A percentile compares a stretch with the other conserved stretches of the same genome.
Evolutionary conservation across 2,329 filamentous ascomycete species (phyloP).

Genomic region (Tolypocladium endophyticum): DNA sequence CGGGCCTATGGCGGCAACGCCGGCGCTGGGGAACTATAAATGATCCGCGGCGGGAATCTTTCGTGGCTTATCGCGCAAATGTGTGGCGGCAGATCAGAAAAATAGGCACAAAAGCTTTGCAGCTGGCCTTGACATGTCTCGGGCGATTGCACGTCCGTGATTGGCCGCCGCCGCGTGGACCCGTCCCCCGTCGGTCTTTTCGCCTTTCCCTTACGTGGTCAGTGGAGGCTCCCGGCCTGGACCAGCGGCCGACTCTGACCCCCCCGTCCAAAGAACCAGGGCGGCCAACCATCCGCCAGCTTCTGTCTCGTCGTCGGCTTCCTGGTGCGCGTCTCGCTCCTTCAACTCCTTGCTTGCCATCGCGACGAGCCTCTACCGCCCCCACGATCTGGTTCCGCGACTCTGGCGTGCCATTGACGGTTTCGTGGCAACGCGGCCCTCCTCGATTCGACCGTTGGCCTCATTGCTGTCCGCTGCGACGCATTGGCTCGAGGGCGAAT

Average conservation of each 20-base stretch:
- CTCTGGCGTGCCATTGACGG: constrained; percentile 1
- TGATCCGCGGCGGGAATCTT: neutral
- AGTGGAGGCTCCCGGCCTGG: neutral
- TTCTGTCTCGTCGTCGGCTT: neutral
- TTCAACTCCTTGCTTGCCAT: neutral
- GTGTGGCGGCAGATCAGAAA: neutral
- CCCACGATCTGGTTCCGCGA: neutral
- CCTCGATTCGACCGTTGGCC: neutral
- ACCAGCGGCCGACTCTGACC: neutral
- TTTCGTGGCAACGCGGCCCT: neutral
- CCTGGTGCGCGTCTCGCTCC: neutral
- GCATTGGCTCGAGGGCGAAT: neutral
- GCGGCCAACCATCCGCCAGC: neutral
- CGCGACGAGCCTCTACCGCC: neutral
- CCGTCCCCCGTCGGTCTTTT: neutral
- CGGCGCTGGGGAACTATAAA: neutral
- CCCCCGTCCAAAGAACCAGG: neutral
- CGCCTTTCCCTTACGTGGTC: neutral
- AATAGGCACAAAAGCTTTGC: neutral
- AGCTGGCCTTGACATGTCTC: neutral
- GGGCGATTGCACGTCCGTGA: neutral
- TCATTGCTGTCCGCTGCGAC: neutral
- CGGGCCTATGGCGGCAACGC: neutral
- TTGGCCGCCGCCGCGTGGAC: neutral
- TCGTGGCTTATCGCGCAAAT: neutral